A percentile compares a stretch with the other conserved stretches of the same genome.
Evolutionary conservation across 2,329 filamentous ascomycete genomes (phyloP).

Genomic region (Claviceps sp.): DNA sequence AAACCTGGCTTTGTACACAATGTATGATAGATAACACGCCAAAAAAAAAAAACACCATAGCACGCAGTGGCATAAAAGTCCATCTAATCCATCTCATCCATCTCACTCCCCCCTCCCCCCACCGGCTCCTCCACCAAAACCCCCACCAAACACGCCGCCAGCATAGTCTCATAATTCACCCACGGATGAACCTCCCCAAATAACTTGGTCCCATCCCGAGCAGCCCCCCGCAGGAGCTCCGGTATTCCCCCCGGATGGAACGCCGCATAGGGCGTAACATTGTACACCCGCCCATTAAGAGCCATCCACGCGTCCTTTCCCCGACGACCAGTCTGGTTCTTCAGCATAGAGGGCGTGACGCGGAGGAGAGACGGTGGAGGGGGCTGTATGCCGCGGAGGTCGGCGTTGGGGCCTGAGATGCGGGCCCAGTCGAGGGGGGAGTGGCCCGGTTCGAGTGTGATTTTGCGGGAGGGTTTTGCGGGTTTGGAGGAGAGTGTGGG

Average conservation of each 20-base stretch:
- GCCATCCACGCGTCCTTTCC: slow-evolving; percentile 84
- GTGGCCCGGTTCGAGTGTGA: slow-evolving; percentile 76
- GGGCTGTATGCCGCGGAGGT: slow-evolving; percentile 50
- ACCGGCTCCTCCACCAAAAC: slow-evolving; percentile 44
- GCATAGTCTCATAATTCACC: slow-evolving; percentile 62
- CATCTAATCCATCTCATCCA: slow-evolving; percentile 48
- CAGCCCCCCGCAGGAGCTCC: slow-evolving; percentile 53
- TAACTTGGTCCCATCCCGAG: slow-evolving; percentile 45
- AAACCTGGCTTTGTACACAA: no score
- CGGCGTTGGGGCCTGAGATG: slow-evolving; percentile 48
- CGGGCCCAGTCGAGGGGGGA: slow-evolving; percentile 94
- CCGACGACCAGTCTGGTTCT: slow-evolving; percentile 65
- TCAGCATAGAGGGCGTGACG: slow-evolving; percentile 72
- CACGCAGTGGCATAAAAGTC: background rate
- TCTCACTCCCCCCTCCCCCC: slow-evolving; percentile 26
- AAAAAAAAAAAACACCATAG: background rate
- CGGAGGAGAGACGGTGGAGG: slow-evolving; percentile 42
- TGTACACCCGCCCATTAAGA: slow-evolving; percentile 84
- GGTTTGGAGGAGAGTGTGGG: slow-evolving; percentile 40
- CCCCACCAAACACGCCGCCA: slow-evolving; percentile 48
- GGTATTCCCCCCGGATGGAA: slow-evolving; percentile 83
- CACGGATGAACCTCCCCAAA: slow-evolving; percentile 57
- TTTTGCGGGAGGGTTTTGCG: slow-evolving; percentile 49
- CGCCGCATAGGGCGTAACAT: slow-evolving; percentile 75
- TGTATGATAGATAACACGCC: no score